Evolutionary conservation across 306 rosid genomes (phyloP).

Genomic region (Vicia faba): DNA sequence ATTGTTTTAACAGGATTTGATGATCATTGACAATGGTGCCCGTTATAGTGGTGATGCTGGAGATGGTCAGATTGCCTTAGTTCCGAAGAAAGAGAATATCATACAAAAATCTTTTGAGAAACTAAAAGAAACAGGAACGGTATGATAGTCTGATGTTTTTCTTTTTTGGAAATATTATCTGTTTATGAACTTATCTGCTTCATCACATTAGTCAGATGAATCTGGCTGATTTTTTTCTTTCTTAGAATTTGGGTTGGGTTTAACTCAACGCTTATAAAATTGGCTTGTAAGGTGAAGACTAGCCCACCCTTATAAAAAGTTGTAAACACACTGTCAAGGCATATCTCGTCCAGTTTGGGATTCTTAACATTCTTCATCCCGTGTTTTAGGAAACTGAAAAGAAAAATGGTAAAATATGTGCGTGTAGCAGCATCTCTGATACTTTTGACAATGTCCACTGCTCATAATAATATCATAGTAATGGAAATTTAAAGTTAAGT

Average conservation of each 20-base stretch:
- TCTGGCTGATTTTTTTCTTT: neutral
- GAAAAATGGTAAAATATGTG: conserved; percentile 6
- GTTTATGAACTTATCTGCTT: conserved; percentile 28
- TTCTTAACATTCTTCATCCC: neutral
- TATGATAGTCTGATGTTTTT: conserved; percentile 42
- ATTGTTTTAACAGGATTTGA: conserved; percentile 52
- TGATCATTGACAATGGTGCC: conserved; percentile 52
- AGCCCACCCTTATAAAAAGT: no score
- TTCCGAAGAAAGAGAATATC: conserved; percentile 66
- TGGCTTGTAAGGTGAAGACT: no score
- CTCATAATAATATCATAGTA: neutral
- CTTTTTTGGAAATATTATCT: conserved; percentile 27
- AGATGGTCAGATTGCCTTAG: conserved; percentile 53
- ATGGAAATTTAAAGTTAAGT: conserved; percentile 9
- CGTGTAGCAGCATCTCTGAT: conserved; percentile 5
- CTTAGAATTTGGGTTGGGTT: no score
- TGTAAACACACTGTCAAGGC: no score
- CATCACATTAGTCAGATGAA: conserved; percentile 21
- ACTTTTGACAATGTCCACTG: conserved; percentile 7
- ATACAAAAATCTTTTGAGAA: conserved; percentile 73
- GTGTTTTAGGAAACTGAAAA: conserved; percentile 5
- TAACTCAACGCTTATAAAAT: no score
- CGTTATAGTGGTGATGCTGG: conserved; percentile 42
- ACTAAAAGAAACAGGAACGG: conserved; percentile 82
- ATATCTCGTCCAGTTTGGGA: no score